phyloP scores from a whole-genome alignment of 495 filamentous ascomycete genomes.

The Lepidopterella palustris region DNA sequence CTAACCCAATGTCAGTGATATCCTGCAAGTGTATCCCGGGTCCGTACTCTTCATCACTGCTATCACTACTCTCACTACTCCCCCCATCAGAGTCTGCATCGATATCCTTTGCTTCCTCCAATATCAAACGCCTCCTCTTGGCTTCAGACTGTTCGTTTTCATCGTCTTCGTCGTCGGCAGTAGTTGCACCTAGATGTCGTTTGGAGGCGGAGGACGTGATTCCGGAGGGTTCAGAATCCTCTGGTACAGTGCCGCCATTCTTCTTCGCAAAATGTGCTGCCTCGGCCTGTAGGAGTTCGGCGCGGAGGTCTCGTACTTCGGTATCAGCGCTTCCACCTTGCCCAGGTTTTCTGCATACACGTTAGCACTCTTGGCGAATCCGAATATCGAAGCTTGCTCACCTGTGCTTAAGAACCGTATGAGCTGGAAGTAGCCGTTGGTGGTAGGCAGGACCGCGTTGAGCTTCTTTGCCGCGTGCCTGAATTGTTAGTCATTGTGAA shows the following conservation, averaged over 20 bases:
- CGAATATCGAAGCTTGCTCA: conserved; percentile 32
- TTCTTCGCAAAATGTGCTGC: conserved; percentile 80
- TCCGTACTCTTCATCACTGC: conserved; percentile 63
- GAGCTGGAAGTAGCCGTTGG: conserved; percentile 87
- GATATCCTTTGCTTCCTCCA: conserved; percentile 83
- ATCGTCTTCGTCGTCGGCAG: conserved; percentile 39
- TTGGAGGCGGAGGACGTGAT: conserved; percentile 43
- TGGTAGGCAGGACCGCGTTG: conserved; percentile 92
- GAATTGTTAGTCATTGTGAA: not conserved
- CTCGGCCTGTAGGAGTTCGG: conserved; percentile 85
- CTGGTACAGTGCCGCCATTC: conserved; percentile 45
- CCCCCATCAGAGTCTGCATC: conserved; percentile 80
- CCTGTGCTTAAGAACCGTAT: conserved; percentile 85
- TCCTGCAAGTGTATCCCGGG: conserved; percentile 8
- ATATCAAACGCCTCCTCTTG: conserved; percentile 69
- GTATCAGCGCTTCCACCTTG: conserved; percentile 80
- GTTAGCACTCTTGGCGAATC: not conserved
- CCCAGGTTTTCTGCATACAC: conserved; percentile 58
- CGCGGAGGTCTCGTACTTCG: conserved; percentile 71
- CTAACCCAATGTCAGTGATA: conserved; percentile 10
- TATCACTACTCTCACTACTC: conserved; percentile 52
- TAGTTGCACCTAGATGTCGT: conserved; percentile 54
- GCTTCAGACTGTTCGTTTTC: conserved; percentile 69
- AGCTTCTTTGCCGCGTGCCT: conserved; percentile 93
- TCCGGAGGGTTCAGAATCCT: conserved; percentile 10